Evolutionary conservation across 1,284 basidiomycete genomes (phyloP).

Genomic region (Ganoderma resinaceum): DNA sequence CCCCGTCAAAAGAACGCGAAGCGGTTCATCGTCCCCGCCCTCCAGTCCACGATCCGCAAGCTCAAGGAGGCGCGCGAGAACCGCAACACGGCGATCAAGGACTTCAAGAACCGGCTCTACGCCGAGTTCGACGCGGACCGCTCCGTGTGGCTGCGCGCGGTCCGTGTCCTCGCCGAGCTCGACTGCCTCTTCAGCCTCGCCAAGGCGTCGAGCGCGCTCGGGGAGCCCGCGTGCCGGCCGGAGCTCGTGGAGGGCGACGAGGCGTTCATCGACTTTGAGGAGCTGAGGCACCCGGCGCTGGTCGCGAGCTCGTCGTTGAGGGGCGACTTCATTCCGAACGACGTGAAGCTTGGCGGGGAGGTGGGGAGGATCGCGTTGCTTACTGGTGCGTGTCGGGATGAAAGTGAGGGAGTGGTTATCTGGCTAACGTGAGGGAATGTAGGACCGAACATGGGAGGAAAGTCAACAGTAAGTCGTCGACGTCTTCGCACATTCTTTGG

Average conservation of each 20-base stretch:
- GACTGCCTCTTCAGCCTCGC: constrained; percentile 96
- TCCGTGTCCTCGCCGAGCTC: constrained; percentile 84
- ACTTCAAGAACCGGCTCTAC: constrained; percentile 84
- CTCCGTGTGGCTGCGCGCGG: constrained; percentile 77
- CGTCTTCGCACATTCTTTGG: not conserved
- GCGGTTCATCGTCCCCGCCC: constrained; percentile 81
- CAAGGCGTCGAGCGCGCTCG: constrained; percentile 88
- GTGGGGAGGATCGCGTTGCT: constrained; percentile 85
- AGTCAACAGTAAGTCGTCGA: constrained; percentile 74
- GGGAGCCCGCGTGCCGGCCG: constrained; percentile 93
- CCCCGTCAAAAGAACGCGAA: constrained; percentile 58
- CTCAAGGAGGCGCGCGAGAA: constrained; percentile 95
- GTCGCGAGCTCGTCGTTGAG: constrained; percentile 64
- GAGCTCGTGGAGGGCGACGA: constrained; percentile 83
- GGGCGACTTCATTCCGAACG: constrained; percentile 92
- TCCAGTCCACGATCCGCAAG: constrained; percentile 74
- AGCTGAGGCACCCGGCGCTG: constrained; percentile 89
- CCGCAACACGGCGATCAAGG: constrained; percentile 77
- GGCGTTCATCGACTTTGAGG: constrained; percentile 82
- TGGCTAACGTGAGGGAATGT: constrained; percentile 5
- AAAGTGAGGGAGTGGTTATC: not conserved
- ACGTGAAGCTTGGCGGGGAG: constrained; percentile 86
- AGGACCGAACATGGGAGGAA: constrained; percentile 95
- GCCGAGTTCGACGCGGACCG: constrained; percentile 89
- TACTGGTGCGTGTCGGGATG: constrained; percentile 68